Conservation (phyloP, 2,329 filamentous ascomycete genomes). For the Stagonosporopsis rhizophila region DNA sequence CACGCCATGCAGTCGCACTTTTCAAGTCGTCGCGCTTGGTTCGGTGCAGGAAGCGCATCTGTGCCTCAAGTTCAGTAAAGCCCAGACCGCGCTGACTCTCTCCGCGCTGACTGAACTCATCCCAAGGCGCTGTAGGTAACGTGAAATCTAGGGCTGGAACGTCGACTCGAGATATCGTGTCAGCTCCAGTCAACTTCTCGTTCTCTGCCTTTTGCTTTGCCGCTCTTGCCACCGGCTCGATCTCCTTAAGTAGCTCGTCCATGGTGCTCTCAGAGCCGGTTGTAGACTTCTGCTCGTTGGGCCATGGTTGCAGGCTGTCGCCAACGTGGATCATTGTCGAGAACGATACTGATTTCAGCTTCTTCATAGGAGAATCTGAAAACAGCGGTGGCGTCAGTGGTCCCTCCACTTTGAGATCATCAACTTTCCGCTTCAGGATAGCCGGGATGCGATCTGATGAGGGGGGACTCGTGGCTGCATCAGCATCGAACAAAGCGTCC, state of each 20-base stretch:
- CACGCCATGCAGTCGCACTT: constrained; percentile 50
- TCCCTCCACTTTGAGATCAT: constrained; percentile 55
- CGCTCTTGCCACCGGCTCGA: constrained; percentile 48
- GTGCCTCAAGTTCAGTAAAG: constrained; percentile 39
- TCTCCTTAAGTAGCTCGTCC: constrained; percentile 42
- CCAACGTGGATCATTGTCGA: constrained; percentile 46
- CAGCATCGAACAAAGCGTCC: background rate
- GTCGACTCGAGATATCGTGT: constrained; percentile 57
- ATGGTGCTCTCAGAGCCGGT: constrained; percentile 37
- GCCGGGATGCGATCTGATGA: constrained; percentile 26
- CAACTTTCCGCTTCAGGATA: constrained; percentile 40
- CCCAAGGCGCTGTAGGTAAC: constrained; percentile 57
- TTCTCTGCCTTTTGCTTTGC: constrained; percentile 48
- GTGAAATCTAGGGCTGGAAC: constrained; percentile 58
- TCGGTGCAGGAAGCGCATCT: constrained; percentile 43
- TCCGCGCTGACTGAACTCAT: constrained; percentile 34
- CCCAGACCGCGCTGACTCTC: constrained; percentile 6
- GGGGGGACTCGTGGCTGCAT: constrained; percentile 29
- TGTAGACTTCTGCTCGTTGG: constrained; percentile 24
- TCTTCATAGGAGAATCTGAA: constrained; percentile 48
- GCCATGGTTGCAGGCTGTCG: constrained; percentile 41
- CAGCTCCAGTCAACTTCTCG: constrained; percentile 56
- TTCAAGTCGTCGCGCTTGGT: constrained; percentile 45
- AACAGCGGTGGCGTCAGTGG: constrained; percentile 54
- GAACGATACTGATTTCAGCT: constrained; percentile 51